A percentile compares a stretch with the other conserved stretches of the same genome.
These are phyloP conservation scores for Chlorella sorokiniana DNA, from an alignment of 139 green algal genomes.

Conservation along the genomic window DNA sequence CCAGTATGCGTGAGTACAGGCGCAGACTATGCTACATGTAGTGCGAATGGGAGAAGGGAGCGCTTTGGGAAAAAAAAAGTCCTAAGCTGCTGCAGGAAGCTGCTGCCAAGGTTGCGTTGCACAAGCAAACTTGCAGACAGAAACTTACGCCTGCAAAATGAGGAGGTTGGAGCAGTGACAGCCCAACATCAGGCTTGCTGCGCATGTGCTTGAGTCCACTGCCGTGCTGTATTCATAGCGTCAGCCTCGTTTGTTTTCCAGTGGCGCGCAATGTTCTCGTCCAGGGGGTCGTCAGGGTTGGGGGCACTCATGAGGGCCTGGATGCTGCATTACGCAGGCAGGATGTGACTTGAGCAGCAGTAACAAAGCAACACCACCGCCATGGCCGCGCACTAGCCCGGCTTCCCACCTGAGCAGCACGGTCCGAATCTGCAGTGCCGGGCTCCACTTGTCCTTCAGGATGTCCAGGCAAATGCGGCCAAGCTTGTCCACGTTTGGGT, in stretches of 20 bases:
- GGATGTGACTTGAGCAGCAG: neutral
- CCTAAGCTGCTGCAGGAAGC: too few relatives aligned
- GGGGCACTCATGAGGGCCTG: slow-evolving; percentile 96
- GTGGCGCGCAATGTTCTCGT: slow-evolving; percentile 95
- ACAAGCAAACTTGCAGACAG: too few relatives aligned
- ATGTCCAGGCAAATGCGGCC: slow-evolving; percentile 99
- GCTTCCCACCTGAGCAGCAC: slow-evolving; percentile 85
- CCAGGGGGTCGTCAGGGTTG: slow-evolving; percentile 98
- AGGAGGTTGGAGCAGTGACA: too few relatives aligned
- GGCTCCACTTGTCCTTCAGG: slow-evolving; percentile 99
- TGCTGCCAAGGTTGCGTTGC: too few relatives aligned
- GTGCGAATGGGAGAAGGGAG: too few relatives aligned
- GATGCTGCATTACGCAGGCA: slow-evolving; percentile 66
- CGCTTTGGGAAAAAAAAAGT: too few relatives aligned
- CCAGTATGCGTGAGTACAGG: too few relatives aligned
- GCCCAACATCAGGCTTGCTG: neutral
- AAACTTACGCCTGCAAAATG: too few relatives aligned
- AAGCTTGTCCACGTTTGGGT: slow-evolving; percentile 99
- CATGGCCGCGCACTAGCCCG: too few relatives aligned
- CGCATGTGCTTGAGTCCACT: slow-evolving; percentile 35
- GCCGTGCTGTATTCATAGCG: slow-evolving; percentile 71
- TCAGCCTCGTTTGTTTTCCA: slow-evolving; percentile 95
- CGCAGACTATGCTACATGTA: too few relatives aligned
- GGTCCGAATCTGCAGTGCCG: slow-evolving; percentile 97
- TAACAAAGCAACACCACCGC: neutral